Percentiles rank a stretch among this genome's conserved stretches.
Conservation (phyloP, 202 grass and related monocot species). For the Saccharum hybrid region DNA sequence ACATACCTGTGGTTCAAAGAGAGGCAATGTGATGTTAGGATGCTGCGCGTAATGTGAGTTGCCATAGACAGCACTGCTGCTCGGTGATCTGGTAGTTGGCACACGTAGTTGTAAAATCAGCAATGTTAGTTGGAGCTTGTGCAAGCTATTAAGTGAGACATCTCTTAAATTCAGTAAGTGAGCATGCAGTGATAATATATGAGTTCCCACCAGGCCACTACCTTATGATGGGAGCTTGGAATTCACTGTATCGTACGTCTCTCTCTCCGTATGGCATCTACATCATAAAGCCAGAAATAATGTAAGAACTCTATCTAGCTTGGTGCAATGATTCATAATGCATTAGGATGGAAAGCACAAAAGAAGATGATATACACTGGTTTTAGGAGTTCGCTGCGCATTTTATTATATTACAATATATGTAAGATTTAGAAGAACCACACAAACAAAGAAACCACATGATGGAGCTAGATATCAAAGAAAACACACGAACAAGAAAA, state of each 20-base stretch:
- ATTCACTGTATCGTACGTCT: conserved; percentile 52
- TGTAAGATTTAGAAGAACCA: neutral
- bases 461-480: neutral
- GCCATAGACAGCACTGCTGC: conserved; percentile 45
- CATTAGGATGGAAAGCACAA: neutral
- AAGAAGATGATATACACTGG: neutral
- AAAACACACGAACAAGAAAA: neutral
- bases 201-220: neutral
- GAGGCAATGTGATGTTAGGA: conserved; percentile 54
- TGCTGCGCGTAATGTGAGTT: conserved; percentile 39
- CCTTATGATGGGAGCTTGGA: conserved; percentile 57
- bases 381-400: conserved; percentile 2
- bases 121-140: conserved; percentile 40
- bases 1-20: conserved; percentile 62
- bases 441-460: neutral
- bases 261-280: conserved; percentile 57
- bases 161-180: conserved; percentile 9
- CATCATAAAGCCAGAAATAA: conserved; percentile 34
- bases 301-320: neutral
- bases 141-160: neutral
- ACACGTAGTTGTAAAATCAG: conserved; percentile 25
- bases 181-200: conserved; percentile 17
- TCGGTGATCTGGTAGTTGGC: conserved; percentile 48
- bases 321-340: conserved; percentile 1
- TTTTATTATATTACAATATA: conserved; percentile 6